phyloP scores from a whole-genome alignment of 83 land plant species.

The Thuja plicata region DNA sequence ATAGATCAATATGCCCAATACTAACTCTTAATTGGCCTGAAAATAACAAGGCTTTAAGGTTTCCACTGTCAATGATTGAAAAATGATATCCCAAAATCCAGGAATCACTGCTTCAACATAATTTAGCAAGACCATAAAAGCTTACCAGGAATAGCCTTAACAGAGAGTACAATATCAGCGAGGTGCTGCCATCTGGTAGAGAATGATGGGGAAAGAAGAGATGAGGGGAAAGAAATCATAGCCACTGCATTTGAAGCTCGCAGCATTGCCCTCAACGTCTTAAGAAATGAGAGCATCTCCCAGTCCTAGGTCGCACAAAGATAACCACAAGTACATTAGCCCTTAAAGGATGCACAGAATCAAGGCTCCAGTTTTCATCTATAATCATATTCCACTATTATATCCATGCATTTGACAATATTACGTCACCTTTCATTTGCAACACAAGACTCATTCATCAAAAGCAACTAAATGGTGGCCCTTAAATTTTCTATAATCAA shows the following conservation, averaged over 20 bases:
- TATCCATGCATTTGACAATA: neutral
- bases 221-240: conserved; percentile 75
- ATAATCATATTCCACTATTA: neutral
- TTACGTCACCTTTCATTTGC: neutral
- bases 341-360: neutral
- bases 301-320: conserved; percentile 64
- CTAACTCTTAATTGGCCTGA: neutral
- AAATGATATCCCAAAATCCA: neutral
- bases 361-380: neutral
- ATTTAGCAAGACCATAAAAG: neutral
- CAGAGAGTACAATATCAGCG: conserved; percentile 85
- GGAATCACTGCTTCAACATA: neutral
- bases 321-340: neutral
- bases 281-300: conserved; percentile 83
- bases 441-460: neutral
- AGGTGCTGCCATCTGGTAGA: conserved; percentile 91
- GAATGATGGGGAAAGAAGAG: conserved; percentile 64
- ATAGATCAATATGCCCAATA: neutral
- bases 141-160: conserved; percentile 80
- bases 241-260: conserved; percentile 81
- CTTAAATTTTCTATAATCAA: neutral
- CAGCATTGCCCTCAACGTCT: conserved; percentile 52
- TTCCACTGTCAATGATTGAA: neutral
- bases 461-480: neutral
- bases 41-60: neutral